phyloP scores from a whole-genome alignment of 352 stramenopile species.

The Phytopythium vexans region DNA sequence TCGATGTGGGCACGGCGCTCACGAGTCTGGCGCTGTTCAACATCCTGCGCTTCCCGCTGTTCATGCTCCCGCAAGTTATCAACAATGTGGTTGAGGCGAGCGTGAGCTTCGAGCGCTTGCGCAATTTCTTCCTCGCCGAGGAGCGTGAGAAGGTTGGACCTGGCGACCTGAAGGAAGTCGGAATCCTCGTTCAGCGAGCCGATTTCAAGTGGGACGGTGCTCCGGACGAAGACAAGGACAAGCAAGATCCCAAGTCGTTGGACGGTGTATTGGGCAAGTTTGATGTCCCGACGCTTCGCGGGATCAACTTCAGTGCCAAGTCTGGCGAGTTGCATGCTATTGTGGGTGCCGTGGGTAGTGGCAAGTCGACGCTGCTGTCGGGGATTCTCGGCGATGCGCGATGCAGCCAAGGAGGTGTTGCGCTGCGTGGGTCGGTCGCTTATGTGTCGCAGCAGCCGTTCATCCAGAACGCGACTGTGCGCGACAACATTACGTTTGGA shows the following conservation, averaged over 20 bases:
- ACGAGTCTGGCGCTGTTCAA: slow-evolving; percentile 65
- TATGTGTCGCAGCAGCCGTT: slow-evolving; percentile 96
- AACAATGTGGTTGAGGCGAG: slow-evolving; percentile 92
- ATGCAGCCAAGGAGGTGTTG: slow-evolving; percentile 43
- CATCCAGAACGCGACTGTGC: slow-evolving; percentile 96
- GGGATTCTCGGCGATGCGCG: slow-evolving; percentile 59
- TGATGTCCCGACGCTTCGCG: slow-evolving; percentile 30
- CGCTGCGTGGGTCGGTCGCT: slow-evolving; percentile 86
- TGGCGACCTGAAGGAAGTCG: slow-evolving; percentile 75
- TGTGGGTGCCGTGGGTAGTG: slow-evolving; percentile 56
- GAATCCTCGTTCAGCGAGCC: slow-evolving; percentile 48
- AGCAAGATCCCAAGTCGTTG: slow-evolving; percentile 36
- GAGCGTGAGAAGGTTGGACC: slow-evolving; percentile 66
- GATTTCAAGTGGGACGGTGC: slow-evolving; percentile 75
- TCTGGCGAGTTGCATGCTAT: slow-evolving; percentile 59
- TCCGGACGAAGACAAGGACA: slow-evolving; percentile 11
- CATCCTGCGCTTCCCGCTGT: slow-evolving; percentile 94
- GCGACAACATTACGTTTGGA: slow-evolving; percentile 98
- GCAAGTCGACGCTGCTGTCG: slow-evolving; percentile 71
- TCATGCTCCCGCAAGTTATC: slow-evolving; percentile 94
- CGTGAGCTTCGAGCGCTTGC: slow-evolving; percentile 59
- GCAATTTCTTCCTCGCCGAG: slow-evolving; percentile 66
- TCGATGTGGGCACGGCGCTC: slow-evolving; percentile 50
- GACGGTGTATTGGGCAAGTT: slow-evolving; percentile 14
- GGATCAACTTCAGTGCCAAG: slow-evolving; percentile 72